Evolutionary conservation across 2,329 filamentous ascomycete species (phyloP).

Genomic region (Coniochaeta hoffmannii): DNA sequence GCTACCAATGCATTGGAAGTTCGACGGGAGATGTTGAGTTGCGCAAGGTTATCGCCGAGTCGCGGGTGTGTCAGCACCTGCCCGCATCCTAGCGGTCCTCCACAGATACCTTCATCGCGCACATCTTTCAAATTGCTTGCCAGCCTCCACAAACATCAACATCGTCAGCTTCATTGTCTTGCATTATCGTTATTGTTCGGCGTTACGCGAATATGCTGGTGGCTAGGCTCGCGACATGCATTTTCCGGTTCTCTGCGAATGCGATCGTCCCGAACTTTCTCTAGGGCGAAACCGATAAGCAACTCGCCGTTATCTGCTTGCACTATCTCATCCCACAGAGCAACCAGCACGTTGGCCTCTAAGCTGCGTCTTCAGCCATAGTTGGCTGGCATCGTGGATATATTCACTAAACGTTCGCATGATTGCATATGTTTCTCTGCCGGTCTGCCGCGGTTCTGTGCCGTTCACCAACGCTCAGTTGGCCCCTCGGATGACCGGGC

Average conservation of each 20-base stretch:
- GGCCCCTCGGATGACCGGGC: not conserved
- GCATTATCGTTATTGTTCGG: not conserved
- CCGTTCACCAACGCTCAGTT: not conserved
- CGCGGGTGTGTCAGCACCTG: not conserved
- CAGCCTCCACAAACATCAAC: not conserved
- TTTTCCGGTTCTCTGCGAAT: not conserved
- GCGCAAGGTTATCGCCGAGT: not conserved
- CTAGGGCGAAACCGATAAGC: not conserved
- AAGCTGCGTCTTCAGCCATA: not conserved
- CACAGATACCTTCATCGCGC: not conserved
- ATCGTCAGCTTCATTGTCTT: not conserved
- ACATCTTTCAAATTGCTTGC: not conserved
- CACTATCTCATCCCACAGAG: not conserved
- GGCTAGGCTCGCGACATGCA: not conserved
- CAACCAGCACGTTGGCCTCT: not conserved
- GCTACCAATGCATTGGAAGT: not conserved
- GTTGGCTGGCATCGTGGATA: not conserved
- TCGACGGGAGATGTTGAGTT: not conserved
- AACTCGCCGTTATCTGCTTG: not conserved
- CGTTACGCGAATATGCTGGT: not conserved
- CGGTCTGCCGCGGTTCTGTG: not conserved
- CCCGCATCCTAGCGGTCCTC: not conserved
- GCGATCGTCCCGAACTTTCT: not conserved
- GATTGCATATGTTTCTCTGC: not conserved
- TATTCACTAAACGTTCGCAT: not conserved